A percentile compares a stretch with the other conserved stretches of the same genome.
phyloP scores from a whole-genome alignment of 805 yeast genomes.

The Metschnikowia aberdeeniae region DNA sequence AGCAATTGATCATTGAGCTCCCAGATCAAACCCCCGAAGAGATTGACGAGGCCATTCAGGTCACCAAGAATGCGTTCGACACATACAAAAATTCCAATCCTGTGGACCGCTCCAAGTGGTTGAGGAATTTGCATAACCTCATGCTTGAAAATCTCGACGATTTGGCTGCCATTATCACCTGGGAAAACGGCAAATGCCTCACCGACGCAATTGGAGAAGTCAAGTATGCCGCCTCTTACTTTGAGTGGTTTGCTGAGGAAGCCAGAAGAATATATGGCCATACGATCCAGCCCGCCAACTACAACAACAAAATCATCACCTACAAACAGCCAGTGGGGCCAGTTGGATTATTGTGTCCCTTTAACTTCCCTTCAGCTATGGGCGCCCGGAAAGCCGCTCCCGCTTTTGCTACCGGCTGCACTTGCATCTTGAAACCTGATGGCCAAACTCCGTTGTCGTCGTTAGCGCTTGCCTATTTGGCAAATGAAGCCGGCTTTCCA shows the following conservation, averaged over 20 bases:
- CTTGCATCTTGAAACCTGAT: constrained; percentile 58
- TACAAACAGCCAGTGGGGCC: constrained; percentile 60
- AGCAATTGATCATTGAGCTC: constrained; percentile 30
- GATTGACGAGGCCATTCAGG: constrained; percentile 43
- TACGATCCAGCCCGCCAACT: constrained; percentile 52
- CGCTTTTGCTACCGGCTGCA: constrained; percentile 63
- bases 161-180: constrained; percentile 50
- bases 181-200: constrained; percentile 60
- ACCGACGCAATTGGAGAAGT: constrained; percentile 54
- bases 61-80: constrained; percentile 44
- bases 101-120: constrained; percentile 47
- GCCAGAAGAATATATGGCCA: constrained; percentile 54
- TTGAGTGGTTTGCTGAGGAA: constrained; percentile 49
- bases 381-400: constrained; percentile 63
- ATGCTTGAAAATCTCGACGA: constrained; percentile 56
- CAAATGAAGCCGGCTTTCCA: constrained; percentile 59
- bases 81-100: constrained; percentile 45
- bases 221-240: constrained; percentile 52
- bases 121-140: constrained; percentile 46
- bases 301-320: constrained; percentile 49
- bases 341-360: constrained; percentile 60
- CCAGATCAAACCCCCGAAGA: constrained; percentile 46
- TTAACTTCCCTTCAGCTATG: constrained; percentile 69
- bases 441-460: constrained; percentile 60
- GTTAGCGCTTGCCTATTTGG: constrained; percentile 51